Conservation (phyloP, 192 early-diverging fungal genomes). For the Linnemannia hyalina region DNA sequence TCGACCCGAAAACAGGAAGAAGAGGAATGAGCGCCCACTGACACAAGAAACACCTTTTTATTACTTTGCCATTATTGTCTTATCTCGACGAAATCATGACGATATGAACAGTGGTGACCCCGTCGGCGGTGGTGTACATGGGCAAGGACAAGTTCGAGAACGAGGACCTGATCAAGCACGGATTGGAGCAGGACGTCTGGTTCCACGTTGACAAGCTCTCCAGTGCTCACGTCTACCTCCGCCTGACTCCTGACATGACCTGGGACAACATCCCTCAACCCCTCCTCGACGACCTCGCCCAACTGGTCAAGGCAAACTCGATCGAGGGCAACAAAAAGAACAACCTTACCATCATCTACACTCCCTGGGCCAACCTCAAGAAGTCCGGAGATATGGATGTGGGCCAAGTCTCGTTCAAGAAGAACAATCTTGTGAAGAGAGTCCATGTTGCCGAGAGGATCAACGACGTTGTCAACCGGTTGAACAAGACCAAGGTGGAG, state of each 20-base stretch:
- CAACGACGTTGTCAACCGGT: constrained; percentile 91
- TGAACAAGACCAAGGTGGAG: constrained; percentile 94
- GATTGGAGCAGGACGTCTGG: constrained; percentile 95
- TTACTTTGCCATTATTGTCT: neutral
- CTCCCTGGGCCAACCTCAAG: constrained; percentile 90
- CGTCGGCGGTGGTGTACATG: constrained; percentile 92
- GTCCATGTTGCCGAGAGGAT: constrained; percentile 79
- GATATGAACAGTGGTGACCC: constrained; percentile 65
- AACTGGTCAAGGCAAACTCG: constrained; percentile 97
- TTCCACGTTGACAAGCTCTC: constrained; percentile 99
- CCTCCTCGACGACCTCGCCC: constrained; percentile 88
- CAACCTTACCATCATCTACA: constrained; percentile 94
- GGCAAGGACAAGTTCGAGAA: constrained; percentile 99
- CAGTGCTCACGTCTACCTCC: constrained; percentile 96
- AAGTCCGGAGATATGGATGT: constrained; percentile 96
- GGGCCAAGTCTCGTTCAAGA: constrained; percentile 95
- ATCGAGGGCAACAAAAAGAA: constrained; percentile 97
- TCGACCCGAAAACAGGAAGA: neutral
- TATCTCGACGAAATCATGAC: neutral
- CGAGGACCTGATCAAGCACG: constrained; percentile 96
- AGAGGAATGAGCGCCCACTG: neutral
- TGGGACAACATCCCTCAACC: constrained; percentile 87
- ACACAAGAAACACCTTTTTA: neutral
- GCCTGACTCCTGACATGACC: constrained; percentile 72
- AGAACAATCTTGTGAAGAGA: constrained; percentile 76